A percentile compares a stretch with the other conserved stretches of the same genome.
phyloP scores from a whole-genome alignment of 805 yeast species.

The Ogataea corticis region DNA sequence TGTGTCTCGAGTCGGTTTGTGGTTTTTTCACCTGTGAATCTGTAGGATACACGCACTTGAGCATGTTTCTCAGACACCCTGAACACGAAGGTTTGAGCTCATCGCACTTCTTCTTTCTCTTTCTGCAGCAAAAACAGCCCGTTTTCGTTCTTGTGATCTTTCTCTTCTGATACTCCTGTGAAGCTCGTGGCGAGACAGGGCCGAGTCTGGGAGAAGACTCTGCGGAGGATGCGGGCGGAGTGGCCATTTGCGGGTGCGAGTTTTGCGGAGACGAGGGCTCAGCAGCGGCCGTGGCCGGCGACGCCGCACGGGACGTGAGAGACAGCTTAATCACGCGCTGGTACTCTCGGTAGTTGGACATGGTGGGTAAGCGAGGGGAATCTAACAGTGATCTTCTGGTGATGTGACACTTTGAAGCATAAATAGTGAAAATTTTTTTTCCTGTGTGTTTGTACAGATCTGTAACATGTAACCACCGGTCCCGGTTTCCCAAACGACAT shows the following conservation, averaged over 20 bases:
- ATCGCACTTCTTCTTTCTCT: conserved; percentile 41
- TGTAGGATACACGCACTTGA: conserved; percentile 37
- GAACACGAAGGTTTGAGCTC: conserved; percentile 37
- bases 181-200: conserved; percentile 7
- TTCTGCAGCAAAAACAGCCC: conserved; percentile 41
- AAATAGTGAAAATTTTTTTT: background rate
- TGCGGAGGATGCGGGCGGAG: conserved; percentile 25
- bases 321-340: conserved; percentile 32
- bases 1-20: conserved; percentile 1
- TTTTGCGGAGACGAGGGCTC: no score
- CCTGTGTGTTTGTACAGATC: background rate
- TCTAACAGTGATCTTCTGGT: no score
- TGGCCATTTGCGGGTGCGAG: conserved; percentile 10
- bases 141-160: conserved; percentile 39
- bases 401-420: no score
- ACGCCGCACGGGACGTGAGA: background rate
- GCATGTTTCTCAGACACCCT: conserved; percentile 36
- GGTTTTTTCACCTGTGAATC: conserved; percentile 20
- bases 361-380: no score
- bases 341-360: conserved; percentile 35
- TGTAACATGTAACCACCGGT: background rate
- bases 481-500: conserved; percentile 4
- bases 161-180: conserved; percentile 14
- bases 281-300: no score
- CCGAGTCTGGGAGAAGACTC: conserved; percentile 22